Evolutionary conservation across 345 rosid species (phyloP).

Genomic region (Citropsis articulata): DNA sequence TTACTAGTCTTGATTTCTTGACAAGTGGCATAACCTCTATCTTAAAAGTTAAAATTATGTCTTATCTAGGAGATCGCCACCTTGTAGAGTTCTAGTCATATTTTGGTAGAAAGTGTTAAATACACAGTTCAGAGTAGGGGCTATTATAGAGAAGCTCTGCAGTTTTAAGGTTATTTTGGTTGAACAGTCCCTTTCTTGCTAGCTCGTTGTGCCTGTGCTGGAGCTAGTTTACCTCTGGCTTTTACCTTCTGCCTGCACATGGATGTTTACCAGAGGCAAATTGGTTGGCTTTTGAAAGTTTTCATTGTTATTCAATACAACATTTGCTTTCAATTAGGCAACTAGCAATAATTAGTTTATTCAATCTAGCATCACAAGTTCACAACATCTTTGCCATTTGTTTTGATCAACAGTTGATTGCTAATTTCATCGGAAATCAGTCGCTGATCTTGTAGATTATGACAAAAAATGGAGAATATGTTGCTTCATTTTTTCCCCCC

Average conservation of each 20-base stretch:
- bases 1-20: no score
- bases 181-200: slow-evolving; percentile 4
- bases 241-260: background rate
- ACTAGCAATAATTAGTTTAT: background rate
- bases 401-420: background rate
- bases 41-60: no score
- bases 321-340: background rate
- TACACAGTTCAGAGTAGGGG: background rate
- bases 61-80: background rate
- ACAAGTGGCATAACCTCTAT: no score
- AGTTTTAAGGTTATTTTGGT: slow-evolving; percentile 14
- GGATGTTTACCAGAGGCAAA: background rate
- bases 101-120: background rate
- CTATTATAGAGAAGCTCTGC: slow-evolving; percentile 15
- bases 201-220: background rate
- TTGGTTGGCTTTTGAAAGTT: background rate
- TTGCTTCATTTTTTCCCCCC: background rate
- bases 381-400: background rate
- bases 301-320: background rate
- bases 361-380: background rate
- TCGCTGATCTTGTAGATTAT: background rate
- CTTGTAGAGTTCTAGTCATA: background rate
- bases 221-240: background rate
- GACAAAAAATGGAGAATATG: background rate
- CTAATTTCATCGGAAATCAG: background rate